A percentile compares a stretch with the other conserved stretches of the same genome.
Conservation (phyloP, 192 early-diverging fungal genomes). For the Phycomyces blakesleeanus region DNA sequence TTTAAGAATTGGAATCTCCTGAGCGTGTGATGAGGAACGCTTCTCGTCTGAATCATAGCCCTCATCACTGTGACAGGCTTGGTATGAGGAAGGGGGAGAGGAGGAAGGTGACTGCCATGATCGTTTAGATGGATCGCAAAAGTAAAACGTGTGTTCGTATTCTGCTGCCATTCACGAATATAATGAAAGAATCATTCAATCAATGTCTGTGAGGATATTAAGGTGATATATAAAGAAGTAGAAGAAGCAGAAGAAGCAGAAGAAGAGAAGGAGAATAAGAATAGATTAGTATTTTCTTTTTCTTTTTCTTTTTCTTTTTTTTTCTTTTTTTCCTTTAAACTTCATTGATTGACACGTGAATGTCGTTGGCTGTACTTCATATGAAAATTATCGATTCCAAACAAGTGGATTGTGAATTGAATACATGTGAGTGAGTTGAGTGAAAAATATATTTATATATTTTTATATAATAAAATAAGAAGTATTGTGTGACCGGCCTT, state of each 20-base stretch:
- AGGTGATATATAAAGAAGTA: not conserved
- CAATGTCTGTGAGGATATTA: not conserved
- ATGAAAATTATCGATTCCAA: too few species aligned
- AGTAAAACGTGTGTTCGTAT: constrained; percentile 4
- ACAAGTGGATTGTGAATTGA: not conserved
- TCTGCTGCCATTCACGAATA: not conserved
- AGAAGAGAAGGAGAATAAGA: not conserved
- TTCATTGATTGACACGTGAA: constrained; percentile 2
- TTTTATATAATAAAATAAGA: too few species aligned
- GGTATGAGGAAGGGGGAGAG: constrained; percentile 3
- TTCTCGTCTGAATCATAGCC: constrained; percentile 27
- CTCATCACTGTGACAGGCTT: constrained; percentile 19
- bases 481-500: too few species aligned
- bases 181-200: not conserved
- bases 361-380: not conserved
- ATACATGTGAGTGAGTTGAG: not conserved
- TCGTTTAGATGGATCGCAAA: not conserved
- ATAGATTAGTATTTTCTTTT: too few species aligned
- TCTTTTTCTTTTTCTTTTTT: too few species aligned
- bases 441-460: too few species aligned
- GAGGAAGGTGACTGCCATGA: constrained; percentile 4
- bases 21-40: constrained; percentile 7
- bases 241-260: constrained; percentile 8
- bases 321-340: not conserved
- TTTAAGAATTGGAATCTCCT: constrained; percentile 35